These are phyloP conservation scores for Citrus inodora DNA, from an alignment of 345 rosid genomes.

Conservation along the genomic window DNA sequence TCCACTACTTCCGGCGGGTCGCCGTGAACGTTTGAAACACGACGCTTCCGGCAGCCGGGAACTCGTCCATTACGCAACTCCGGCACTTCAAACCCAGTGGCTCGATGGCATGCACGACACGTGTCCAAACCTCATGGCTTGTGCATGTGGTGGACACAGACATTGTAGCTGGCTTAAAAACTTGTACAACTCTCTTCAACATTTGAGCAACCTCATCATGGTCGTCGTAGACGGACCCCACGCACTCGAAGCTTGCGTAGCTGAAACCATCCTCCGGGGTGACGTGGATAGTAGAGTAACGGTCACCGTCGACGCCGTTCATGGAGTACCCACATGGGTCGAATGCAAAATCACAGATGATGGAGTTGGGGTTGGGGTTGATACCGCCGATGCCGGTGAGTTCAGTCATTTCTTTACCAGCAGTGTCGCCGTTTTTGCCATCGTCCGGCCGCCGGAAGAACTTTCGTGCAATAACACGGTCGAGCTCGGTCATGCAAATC, in stretches of 20 bases:
- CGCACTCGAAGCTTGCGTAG: conserved; percentile 90
- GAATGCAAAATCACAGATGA: conserved; percentile 83
- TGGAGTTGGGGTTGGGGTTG: conserved; percentile 61
- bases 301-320: conserved; percentile 86
- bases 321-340: conserved; percentile 99
- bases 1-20: conserved; percentile 55
- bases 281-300: conserved; percentile 96
- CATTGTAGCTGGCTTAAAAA: conserved; percentile 70
- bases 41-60: conserved; percentile 62
- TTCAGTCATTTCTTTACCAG: conserved; percentile 78
- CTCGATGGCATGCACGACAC: conserved; percentile 57
- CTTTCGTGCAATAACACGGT: conserved; percentile 50
- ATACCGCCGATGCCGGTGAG: conserved; percentile 63
- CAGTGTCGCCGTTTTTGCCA: conserved; percentile 44
- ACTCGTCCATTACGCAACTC: conserved; percentile 65
- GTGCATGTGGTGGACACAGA: conserved; percentile 67
- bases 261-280: conserved; percentile 96
- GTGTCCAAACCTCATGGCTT: conserved; percentile 51
- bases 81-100: conserved; percentile 76
- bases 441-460: conserved; percentile 54
- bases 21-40: conserved; percentile 75
- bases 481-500: conserved; percentile 96
- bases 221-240: conserved; percentile 63
- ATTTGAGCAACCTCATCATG: conserved; percentile 43
- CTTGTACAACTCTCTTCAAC: conserved; percentile 58